phyloP scores from a whole-genome alignment of 75 land plant genomes.

The Chamaecyparis obtusa region DNA sequence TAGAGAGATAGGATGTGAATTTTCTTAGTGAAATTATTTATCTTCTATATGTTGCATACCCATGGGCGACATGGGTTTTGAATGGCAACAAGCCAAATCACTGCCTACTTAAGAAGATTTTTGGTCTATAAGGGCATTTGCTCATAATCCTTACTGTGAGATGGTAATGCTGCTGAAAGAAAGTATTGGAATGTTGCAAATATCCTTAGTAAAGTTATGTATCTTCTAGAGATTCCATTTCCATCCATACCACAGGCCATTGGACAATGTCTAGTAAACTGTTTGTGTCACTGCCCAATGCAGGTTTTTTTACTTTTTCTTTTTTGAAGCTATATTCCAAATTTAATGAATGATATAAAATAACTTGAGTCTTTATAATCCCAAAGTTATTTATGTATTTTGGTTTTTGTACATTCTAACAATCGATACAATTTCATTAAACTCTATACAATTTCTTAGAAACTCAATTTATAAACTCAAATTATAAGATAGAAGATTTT shows the following conservation, averaged over 20 bases:
- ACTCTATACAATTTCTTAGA: not conserved
- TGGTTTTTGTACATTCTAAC: not conserved
- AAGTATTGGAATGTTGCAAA: slow-evolving; percentile 15
- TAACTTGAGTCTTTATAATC: not conserved
- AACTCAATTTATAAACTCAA: not conserved
- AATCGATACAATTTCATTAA: not conserved
- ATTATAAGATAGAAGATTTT: not conserved
- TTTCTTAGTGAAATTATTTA: not conserved
- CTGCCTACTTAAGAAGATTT: slow-evolving; percentile 91
- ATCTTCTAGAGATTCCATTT: not conserved
- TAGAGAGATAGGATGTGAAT: slow-evolving; percentile 60
- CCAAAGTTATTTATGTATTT: not conserved
- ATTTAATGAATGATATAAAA: not conserved
- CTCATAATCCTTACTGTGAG: slow-evolving; percentile 95
- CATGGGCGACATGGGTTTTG: slow-evolving; percentile 23
- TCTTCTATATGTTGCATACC: not conserved
- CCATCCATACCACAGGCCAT: not conserved
- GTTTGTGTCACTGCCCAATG: not conserved
- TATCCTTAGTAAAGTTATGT: not conserved
- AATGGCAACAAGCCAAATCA: slow-evolving; percentile 78
- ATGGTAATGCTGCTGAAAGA: slow-evolving; percentile 96
- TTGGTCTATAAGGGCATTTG: slow-evolving; percentile 83
- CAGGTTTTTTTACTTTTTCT: not conserved
- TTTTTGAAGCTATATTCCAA: not conserved
- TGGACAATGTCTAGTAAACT: not conserved